phyloP scores from a whole-genome alignment of 257 asterid genomes.

The Solanum sparsipilum region DNA sequence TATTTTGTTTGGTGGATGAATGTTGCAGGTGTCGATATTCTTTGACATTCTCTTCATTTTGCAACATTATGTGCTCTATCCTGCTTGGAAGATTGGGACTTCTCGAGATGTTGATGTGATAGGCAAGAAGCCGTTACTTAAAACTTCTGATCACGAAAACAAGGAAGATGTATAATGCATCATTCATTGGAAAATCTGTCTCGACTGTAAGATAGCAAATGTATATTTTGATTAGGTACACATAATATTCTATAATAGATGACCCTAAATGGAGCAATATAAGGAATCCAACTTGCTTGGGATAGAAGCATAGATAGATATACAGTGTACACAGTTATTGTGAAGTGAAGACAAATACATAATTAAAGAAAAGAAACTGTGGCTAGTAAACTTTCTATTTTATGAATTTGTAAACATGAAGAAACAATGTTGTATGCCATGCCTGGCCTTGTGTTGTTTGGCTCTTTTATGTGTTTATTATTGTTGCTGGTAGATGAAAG shows the following conservation, averaged over 20 bases:
- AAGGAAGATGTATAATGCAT: constrained; percentile 24
- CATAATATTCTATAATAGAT: neutral
- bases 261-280: neutral
- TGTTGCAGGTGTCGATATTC: constrained; percentile 54
- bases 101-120: constrained; percentile 27
- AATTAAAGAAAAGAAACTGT: neutral
- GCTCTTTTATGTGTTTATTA: neutral
- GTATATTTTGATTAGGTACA: neutral
- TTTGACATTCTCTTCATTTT: constrained; percentile 76
- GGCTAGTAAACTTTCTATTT: neutral
- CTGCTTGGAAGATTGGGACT: constrained; percentile 14
- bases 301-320: neutral
- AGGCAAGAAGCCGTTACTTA: constrained; percentile 49
- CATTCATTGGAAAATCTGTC: neutral
- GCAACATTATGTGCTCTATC: constrained; percentile 75
- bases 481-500: neutral
- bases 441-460: neutral
- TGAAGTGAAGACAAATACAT: neutral
- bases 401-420: neutral
- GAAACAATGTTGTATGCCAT: neutral
- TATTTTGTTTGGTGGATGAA: neutral
- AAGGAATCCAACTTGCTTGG: neutral
- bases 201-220: neutral
- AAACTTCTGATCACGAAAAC: constrained; percentile 21
- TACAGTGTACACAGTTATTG: neutral